These are phyloP conservation scores for Curvularia eragrostidis DNA, from an alignment of 2,329 filamentous ascomycete genomes.

Conservation along the genomic window DNA sequence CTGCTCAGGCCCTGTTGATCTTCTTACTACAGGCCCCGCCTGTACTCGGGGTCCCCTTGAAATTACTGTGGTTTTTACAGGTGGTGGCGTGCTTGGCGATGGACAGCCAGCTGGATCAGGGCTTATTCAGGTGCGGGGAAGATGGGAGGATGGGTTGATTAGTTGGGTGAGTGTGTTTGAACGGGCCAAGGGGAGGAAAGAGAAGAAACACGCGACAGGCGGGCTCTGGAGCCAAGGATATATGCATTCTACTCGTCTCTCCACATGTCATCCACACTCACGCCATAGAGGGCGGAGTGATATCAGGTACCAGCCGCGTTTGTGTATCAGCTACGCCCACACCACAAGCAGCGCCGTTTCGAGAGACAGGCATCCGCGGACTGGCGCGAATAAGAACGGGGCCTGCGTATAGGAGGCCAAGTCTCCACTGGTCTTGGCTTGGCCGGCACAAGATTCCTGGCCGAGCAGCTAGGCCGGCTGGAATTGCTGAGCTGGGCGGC, in stretches of 20 bases:
- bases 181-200: neutral
- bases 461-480: neutral
- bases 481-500: neutral
- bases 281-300: neutral
- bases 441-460: neutral
- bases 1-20: neutral
- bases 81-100: neutral
- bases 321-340: slow-evolving; percentile 17
- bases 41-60: neutral
- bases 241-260: neutral
- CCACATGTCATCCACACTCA: neutral
- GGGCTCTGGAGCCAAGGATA: neutral
- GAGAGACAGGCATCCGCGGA: neutral
- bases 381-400: slow-evolving; percentile 1
- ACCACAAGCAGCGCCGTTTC: slow-evolving; percentile 13
- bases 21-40: neutral
- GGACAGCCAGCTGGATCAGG: too few species aligned
- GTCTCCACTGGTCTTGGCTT: slow-evolving; percentile 1
- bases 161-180: neutral
- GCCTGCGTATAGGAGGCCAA: neutral
- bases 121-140: neutral
- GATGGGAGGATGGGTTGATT: neutral
- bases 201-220: neutral
- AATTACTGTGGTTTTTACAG: neutral
- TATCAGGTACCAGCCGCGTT: neutral